phyloP scores from a whole-genome alignment of 345 rosid genomes.

The Arabidopsis arenosa region DNA sequence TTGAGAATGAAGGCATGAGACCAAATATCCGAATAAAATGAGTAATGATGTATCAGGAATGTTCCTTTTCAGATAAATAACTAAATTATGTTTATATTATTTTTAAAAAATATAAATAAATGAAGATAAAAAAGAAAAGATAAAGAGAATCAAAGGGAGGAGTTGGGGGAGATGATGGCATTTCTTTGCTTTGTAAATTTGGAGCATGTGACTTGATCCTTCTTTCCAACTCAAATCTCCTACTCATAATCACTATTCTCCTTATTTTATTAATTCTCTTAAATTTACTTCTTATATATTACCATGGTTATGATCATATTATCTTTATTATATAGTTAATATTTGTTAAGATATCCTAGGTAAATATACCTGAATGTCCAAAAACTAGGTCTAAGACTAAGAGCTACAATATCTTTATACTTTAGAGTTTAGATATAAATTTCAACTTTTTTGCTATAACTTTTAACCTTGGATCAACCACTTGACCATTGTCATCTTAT shows the following conservation, averaged over 20 bases:
- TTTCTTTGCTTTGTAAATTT: slow-evolving; percentile 45
- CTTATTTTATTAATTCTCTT: slow-evolving; percentile 17
- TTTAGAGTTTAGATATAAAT: background rate
- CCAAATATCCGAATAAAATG: slow-evolving; percentile 32
- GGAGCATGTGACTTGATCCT: slow-evolving; percentile 46
- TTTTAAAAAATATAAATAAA: background rate
- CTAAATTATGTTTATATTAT: background rate
- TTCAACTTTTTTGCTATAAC: background rate
- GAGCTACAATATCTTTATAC: background rate
- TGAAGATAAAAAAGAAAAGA: slow-evolving; percentile 28
- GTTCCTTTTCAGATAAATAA: slow-evolving; percentile 28
- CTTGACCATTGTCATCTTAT: background rate
- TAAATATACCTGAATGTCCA: background rate
- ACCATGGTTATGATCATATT: background rate
- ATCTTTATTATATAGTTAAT: background rate
- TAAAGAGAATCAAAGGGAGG: slow-evolving; percentile 38
- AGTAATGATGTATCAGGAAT: slow-evolving; percentile 33
- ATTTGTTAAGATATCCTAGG: background rate
- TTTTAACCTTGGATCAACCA: slow-evolving; percentile 4
- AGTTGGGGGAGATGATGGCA: slow-evolving; percentile 47
- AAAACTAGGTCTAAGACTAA: background rate
- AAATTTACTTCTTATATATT: background rate
- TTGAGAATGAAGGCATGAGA: slow-evolving; percentile 44
- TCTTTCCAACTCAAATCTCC: slow-evolving; percentile 47
- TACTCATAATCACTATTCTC: slow-evolving; percentile 4